Evolutionary conservation across 495 filamentous ascomycete species (phyloP), one percentile per base, ranked within the genome.

Genomic region (Aspergillus nidulans): DNA sequence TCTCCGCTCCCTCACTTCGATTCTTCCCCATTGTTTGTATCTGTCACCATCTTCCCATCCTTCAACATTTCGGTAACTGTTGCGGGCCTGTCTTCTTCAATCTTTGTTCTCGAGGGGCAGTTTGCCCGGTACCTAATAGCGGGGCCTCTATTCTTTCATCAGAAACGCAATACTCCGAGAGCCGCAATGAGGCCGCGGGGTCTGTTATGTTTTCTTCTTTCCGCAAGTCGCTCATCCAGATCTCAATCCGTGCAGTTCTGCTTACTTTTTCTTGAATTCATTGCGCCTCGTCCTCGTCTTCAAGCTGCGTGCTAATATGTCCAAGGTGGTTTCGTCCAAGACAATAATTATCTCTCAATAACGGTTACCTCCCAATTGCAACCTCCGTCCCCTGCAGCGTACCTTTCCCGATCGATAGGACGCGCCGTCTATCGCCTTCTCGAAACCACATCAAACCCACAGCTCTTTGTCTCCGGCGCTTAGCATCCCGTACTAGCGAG

Each of bases 161-260:
- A 38, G 20, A 24, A 38, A 43, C 41, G 40, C 49, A 53, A 39
- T 30, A 57, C 46, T 42, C 53, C 44, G 40, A 56, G 52, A 56
- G 55, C 32, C 48, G 43, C 43, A 38, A 53, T 45, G 43, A 36
- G 34, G 38, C 20, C 39, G 50, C 34, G 47, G 53, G 39, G 53
- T 38, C 28, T 51, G 40, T 43, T 50, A 59, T 60, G 46, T 54
- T 58, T 56, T 40, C 53, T 61, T 60, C 59, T 56, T n/a, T 43
- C 45, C 42, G 45, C 50, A 48, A 18, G 46, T 52, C 39, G 39
- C 28, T 36, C 54, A 44, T 49, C 54, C 46, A 47, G 13, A 49
- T 32, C 42, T 44, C 24, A 28, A 26, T 34, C 30, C 30, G 41
- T 50, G 20, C 50, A 57, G 40, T 51, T 41, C 46, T 53, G 41